phyloP scores from a whole-genome alignment of 768 basidiomycete genomes.

The Crepidotus variabilis region DNA sequence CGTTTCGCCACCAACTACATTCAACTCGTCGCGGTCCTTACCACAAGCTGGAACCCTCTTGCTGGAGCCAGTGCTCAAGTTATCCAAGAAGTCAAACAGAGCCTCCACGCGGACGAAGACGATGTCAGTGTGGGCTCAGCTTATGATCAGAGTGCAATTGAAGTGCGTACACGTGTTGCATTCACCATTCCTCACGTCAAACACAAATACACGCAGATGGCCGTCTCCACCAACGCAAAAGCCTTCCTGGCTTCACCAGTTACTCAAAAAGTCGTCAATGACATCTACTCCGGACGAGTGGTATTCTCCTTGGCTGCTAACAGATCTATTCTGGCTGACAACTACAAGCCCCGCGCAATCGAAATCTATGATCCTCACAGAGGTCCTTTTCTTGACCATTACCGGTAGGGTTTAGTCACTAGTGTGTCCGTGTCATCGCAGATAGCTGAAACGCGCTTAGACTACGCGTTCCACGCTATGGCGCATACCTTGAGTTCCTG shows the following conservation, averaged over 20 bases:
- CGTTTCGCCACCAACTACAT: conserved; percentile 72
- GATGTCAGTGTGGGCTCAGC: conserved; percentile 53
- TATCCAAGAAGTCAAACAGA: conserved; percentile 60
- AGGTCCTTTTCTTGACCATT: conserved; percentile 80
- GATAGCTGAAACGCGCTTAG: conserved; percentile 27
- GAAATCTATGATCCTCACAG: conserved; percentile 65
- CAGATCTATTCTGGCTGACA: conserved; percentile 83
- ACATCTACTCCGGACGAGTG: conserved; percentile 81
- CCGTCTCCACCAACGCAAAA: conserved; percentile 83
- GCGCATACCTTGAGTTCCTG: conserved; percentile 71
- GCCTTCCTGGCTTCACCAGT: conserved; percentile 79
- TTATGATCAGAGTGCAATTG: conserved; percentile 66
- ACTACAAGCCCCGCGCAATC: conserved; percentile 78
- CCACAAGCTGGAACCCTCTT: conserved; percentile 81
- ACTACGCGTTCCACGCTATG: conserved; percentile 80
- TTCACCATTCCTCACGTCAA: not conserved
- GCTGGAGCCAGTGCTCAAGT: conserved; percentile 68
- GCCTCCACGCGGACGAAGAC: conserved; percentile 53
- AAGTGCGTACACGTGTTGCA: conserved; percentile 46
- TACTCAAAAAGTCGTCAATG: conserved; percentile 82
- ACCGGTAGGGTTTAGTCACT: conserved; percentile 41
- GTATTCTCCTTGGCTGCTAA: conserved; percentile 58
- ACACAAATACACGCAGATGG: conserved; percentile 51
- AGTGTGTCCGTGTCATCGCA: conserved; percentile 1
- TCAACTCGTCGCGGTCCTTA: conserved; percentile 75